phyloP scores from a whole-genome alignment of 257 asterid genomes.

The Avicennia marina region DNA sequence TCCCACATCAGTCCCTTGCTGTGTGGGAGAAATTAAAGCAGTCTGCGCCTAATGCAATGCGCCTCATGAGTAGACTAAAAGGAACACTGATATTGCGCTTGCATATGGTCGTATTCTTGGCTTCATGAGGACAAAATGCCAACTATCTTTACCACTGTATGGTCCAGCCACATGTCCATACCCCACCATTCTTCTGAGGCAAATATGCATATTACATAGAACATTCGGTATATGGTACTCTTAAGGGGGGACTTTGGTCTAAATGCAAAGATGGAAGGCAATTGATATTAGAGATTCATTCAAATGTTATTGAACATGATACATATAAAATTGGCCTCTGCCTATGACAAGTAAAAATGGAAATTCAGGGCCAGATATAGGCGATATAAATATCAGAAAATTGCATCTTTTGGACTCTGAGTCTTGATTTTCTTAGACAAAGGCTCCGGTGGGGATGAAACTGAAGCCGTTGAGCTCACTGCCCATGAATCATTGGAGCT shows the following conservation, averaged over 20 bases:
- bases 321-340: slow-evolving; percentile 18
- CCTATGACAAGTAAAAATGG: not conserved
- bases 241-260: slow-evolving; percentile 17
- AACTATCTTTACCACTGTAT: slow-evolving; percentile 37
- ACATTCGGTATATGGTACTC: slow-evolving; percentile 8
- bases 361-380: not conserved
- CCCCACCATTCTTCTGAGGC: slow-evolving; percentile 19
- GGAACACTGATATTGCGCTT: not conserved
- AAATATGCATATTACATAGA: slow-evolving; percentile 3
- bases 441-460: slow-evolving; percentile 73
- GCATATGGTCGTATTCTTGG: slow-evolving; percentile 7
- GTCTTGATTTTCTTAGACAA: slow-evolving; percentile 46
- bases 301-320: slow-evolving; percentile 32
- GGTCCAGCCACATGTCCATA: slow-evolving; percentile 16
- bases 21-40: slow-evolving; percentile 17
- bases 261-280: slow-evolving; percentile 35
- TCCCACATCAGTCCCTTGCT: slow-evolving; percentile 32
- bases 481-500: slow-evolving; percentile 48
- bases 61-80: slow-evolving; percentile 3
- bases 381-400: slow-evolving; percentile 1
- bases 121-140: slow-evolving; percentile 48
- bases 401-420: slow-evolving; percentile 9
- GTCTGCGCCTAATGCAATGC: not conserved
- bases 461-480: slow-evolving; percentile 32
- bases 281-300: slow-evolving; percentile 18